phyloP scores from a whole-genome alignment of 306 rosid genomes.

The Leucaena leucocephala region DNA sequence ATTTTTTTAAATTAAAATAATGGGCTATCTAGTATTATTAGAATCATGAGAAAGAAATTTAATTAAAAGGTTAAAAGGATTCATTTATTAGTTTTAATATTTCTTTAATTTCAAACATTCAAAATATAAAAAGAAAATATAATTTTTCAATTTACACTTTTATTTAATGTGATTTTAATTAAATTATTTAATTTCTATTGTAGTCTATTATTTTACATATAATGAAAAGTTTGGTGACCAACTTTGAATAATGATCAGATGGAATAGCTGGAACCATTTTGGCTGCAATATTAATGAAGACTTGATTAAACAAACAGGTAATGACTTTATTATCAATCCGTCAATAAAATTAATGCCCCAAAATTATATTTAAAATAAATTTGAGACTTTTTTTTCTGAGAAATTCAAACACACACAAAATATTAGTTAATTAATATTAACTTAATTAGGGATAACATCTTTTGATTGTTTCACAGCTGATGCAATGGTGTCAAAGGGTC shows the following conservation, averaged over 20 bases:
- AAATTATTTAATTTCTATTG: background rate
- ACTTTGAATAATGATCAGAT: conserved; percentile 29
- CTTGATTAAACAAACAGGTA: conserved; percentile 71
- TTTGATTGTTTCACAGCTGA: conserved; percentile 57
- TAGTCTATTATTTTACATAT: background rate
- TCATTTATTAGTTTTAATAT: too few relatives aligned
- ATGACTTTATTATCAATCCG: conserved; percentile 2
- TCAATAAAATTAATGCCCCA: background rate
- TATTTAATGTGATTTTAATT: background rate
- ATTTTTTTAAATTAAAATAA: too few relatives aligned
- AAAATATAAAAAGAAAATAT: too few relatives aligned
- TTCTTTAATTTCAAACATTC: too few relatives aligned
- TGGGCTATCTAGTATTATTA: too few relatives aligned
- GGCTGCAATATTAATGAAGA: conserved; percentile 57
- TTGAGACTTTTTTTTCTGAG: background rate
- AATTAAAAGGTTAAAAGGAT: too few relatives aligned
- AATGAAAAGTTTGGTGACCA: background rate
- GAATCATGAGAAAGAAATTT: too few relatives aligned
- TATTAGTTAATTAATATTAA: background rate
- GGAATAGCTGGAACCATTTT: conserved; percentile 90
- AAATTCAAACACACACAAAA: background rate
- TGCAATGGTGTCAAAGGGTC: conserved; percentile 81
- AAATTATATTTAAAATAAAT: conserved; percentile 3
- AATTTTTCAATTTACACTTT: too few relatives aligned
- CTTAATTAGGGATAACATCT: background rate